phyloP scores from a whole-genome alignment of 2,329 filamentous ascomycete genomes.

The Penicillium sp. region DNA sequence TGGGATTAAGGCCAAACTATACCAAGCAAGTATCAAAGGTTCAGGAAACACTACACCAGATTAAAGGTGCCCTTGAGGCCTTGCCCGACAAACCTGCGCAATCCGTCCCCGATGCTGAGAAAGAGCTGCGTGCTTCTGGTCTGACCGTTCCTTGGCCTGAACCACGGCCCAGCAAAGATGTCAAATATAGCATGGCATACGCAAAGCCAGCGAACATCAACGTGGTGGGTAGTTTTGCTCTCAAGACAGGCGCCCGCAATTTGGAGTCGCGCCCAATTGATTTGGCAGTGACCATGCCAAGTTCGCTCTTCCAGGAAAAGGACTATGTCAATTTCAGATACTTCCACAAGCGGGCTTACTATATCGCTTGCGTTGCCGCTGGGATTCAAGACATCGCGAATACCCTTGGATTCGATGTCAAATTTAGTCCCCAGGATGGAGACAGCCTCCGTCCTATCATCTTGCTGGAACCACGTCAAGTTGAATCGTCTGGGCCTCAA shows the following conservation, averaged over 20 bases:
- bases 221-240: slow-evolving; percentile 81
- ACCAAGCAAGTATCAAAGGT: slow-evolving; percentile 55
- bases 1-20: slow-evolving; percentile 58
- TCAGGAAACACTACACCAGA: slow-evolving; percentile 53
- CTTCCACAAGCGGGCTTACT: slow-evolving; percentile 92
- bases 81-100: slow-evolving; percentile 53
- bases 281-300: slow-evolving; percentile 83
- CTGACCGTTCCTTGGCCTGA: slow-evolving; percentile 80
- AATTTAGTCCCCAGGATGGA: slow-evolving; percentile 67
- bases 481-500: slow-evolving; percentile 36
- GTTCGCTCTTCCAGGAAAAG: slow-evolving; percentile 80
- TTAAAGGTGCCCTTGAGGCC: slow-evolving; percentile 59
- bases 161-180: slow-evolving; percentile 72
- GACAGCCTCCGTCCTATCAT: slow-evolving; percentile 74
- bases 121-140: slow-evolving; percentile 63
- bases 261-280: slow-evolving; percentile 62
- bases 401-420: slow-evolving; percentile 55
- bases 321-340: slow-evolving; percentile 91
- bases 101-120: slow-evolving; percentile 64
- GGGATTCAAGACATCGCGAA: slow-evolving; percentile 60
- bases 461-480: slow-evolving; percentile 42
- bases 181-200: slow-evolving; percentile 79
- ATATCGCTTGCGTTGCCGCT: slow-evolving; percentile 76
- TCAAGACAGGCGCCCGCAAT: slow-evolving; percentile 69
- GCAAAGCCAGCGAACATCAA: slow-evolving; percentile 75